Evolutionary conservation across 176 grass and related monocot species (phyloP), one percentile per base, ranked within the genome.

Genomic region (Carex myosuroides): DNA sequence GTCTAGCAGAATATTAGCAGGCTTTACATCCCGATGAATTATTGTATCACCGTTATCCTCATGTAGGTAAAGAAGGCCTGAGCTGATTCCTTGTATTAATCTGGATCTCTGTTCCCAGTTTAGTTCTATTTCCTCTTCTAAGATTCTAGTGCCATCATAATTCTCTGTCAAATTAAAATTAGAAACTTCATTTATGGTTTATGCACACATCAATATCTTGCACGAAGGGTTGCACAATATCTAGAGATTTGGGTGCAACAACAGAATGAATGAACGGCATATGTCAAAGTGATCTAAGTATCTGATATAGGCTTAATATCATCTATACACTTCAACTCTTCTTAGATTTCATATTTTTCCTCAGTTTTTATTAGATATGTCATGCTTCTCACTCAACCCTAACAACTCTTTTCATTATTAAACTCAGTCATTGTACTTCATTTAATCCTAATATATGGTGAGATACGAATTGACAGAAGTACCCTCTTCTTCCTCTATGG

Each of bases 1-100:
- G 20, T 82, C 79, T 4, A 82, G 5, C 18, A 82, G 21, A 42
- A 82, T 82, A 65, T 82, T 82, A 7, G 1, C 41, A 13, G 79
- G 59, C 13, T 82, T 82, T 30, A 82, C 13, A 66, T 66, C 79
- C 3, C 79, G 79, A 44, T 82, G 79, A 32, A 65, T 82, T 46
- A 82, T 82, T 52, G 3, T 82, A 24, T 63, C 61, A 22, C 79
- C 79, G 18, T 82, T 65, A 24, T 82, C 57, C 79, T 82, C 79
- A 16, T 82, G 79, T 20, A 82, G 79, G 42, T 52, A 82, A 5
- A 82, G 60, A 64, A 82, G 21, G 24, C 79, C 59, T 21, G 17
- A 50, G 42, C 59, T 29, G 18, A 66, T 64, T 63, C 35, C 60
- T 82, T 52, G 35, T 65, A 82, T 82, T 8, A 82, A 26, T 46